A percentile compares a stretch with the other conserved stretches of the same genome.
phyloP scores from a whole-genome alignment of 208 protist genomes.

The Trypanosoma brucei region DNA sequence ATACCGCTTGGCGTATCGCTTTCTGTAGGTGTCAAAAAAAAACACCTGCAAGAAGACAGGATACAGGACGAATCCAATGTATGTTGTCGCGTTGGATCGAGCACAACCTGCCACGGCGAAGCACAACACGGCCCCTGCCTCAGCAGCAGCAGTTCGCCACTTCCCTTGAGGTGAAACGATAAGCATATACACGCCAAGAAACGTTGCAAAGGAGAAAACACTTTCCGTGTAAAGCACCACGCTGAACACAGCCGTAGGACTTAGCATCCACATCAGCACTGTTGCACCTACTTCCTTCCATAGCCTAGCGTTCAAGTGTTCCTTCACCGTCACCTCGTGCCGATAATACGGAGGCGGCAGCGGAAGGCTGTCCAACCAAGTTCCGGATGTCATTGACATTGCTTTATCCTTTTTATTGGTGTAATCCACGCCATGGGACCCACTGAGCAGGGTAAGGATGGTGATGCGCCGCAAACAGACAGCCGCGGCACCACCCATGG shows the following conservation, averaged over 20 bases:
- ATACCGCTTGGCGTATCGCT: conserved; percentile 13
- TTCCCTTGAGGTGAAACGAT: conserved; percentile 9
- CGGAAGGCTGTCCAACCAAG: conserved; percentile 20
- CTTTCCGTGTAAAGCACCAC: conserved; percentile 78
- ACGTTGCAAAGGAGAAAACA: conserved; percentile 50
- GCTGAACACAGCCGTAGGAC: conserved; percentile 65
- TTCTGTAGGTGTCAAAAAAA: conserved; percentile 28
- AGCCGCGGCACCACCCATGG: conserved; percentile 25
- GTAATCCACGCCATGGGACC: too few relatives aligned
- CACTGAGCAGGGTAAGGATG: conserved; percentile 29
- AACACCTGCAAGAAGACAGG: conserved; percentile 48
- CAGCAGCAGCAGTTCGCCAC: background rate
- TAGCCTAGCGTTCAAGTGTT: conserved; percentile 1
- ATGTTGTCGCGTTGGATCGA: conserved; percentile 66
- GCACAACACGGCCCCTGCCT: conserved; percentile 32
- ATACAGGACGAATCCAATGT: conserved; percentile 57
- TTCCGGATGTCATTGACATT: conserved; percentile 1
- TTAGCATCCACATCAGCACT: conserved; percentile 52
- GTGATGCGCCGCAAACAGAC: conserved; percentile 60
- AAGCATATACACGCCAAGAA: conserved; percentile 58
- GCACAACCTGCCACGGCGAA: conserved; percentile 45
- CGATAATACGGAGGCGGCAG: conserved; percentile 3
- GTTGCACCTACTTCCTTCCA: conserved; percentile 47
- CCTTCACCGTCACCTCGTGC: background rate
- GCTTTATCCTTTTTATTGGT: conserved; percentile 1